phyloP scores from a whole-genome alignment of 208 protist species.

The Porcisia deanei region DNA sequence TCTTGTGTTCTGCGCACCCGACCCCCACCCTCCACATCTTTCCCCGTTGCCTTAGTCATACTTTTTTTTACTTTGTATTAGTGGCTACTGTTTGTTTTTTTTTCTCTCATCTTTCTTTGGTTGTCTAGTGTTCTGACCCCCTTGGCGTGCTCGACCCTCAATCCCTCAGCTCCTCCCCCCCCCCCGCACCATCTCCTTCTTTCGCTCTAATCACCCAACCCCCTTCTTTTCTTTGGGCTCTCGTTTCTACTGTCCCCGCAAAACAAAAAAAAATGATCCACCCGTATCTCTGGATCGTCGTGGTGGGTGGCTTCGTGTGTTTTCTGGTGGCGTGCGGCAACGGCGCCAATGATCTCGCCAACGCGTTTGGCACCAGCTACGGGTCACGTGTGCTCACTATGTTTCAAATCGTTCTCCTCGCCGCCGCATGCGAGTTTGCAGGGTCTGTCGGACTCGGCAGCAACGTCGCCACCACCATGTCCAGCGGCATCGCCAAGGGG shows the following conservation, averaged over 20 bases:
- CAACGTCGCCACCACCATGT: slow-evolving; percentile 64
- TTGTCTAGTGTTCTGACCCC: background rate
- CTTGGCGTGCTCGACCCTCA: background rate
- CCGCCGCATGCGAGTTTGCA: slow-evolving; percentile 67
- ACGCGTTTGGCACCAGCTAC: slow-evolving; percentile 88
- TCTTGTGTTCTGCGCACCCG: no score
- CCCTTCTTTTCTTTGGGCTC: background rate
- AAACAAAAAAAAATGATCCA: slow-evolving; percentile 28
- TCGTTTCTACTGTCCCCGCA: background rate
- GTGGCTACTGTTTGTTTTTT: background rate
- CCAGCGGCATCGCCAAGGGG: slow-evolving; percentile 58
- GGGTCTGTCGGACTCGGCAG: slow-evolving; percentile 64
- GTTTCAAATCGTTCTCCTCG: slow-evolving; percentile 71
- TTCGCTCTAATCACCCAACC: background rate
- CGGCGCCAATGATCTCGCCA: slow-evolving; percentile 90
- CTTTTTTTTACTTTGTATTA: no score
- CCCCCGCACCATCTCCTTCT: background rate
- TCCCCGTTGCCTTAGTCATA: no score
- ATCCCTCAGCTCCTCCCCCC: background rate
- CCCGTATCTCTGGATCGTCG: slow-evolving; percentile 75
- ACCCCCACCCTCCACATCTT: no score
- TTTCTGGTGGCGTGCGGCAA: slow-evolving; percentile 78
- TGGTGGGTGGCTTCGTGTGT: slow-evolving; percentile 60
- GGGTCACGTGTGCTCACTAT: slow-evolving; percentile 70
- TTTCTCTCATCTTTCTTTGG: background rate